These are phyloP conservation scores for Biscutella laevigata DNA, from an alignment of 441 rosid species.

Conservation along the genomic window DNA sequence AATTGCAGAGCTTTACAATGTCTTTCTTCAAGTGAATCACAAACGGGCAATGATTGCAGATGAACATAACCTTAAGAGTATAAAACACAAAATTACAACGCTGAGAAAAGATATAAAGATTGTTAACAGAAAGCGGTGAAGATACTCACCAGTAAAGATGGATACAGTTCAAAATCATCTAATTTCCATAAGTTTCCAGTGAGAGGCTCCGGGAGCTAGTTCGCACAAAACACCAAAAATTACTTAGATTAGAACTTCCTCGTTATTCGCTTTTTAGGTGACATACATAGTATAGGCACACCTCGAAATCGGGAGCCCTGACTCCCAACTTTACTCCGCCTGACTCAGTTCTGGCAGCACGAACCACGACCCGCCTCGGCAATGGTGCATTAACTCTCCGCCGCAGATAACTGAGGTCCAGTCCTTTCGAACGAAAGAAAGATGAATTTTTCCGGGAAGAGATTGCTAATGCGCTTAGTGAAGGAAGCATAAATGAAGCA, in stretches of 20 bases:
- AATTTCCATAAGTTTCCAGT: constrained; percentile 65
- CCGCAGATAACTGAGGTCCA: constrained; percentile 24
- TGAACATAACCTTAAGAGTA: constrained; percentile 62
- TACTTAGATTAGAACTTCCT: neutral
- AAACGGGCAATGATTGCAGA: constrained; percentile 93
- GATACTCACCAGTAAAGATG: constrained; percentile 56
- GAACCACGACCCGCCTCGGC: constrained; percentile 32
- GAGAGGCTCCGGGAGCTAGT: constrained; percentile 62
- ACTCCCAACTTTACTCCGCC: constrained; percentile 46
- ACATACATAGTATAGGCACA: neutral
- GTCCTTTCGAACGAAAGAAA: constrained; percentile 19
- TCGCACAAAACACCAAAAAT: constrained; percentile 12
- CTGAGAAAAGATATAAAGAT: no score
- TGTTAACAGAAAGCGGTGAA: no score
- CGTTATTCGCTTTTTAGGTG: neutral
- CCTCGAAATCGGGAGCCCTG: constrained; percentile 63
- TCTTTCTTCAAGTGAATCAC: constrained; percentile 82
- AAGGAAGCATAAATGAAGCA: constrained; percentile 12
- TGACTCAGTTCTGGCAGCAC: constrained; percentile 63
- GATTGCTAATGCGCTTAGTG: constrained; percentile 12
- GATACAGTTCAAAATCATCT: constrained; percentile 73
- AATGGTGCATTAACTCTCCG: constrained; percentile 23
- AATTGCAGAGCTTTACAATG: constrained; percentile 63
- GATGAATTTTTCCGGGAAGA: constrained; percentile 7
- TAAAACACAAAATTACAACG: no score